Base-by-base conservation (phyloP, 768 basidiomycete species). In the Mycena rosella region DNA sequence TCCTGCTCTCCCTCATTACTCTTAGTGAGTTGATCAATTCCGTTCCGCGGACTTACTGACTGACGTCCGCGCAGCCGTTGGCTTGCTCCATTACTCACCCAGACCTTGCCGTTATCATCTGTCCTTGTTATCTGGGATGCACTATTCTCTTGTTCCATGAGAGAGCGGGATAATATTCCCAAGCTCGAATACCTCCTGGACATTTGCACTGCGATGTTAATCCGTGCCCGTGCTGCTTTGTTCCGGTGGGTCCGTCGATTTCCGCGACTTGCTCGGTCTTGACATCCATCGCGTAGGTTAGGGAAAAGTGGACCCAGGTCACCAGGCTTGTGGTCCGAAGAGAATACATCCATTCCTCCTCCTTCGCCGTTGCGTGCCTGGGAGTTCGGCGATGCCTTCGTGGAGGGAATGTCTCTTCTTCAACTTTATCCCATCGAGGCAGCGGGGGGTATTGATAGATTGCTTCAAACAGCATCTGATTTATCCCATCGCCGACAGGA, bases 1-100 rank as follows among this genome's bases (percentile, higher is more conserved):
- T 73, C 93, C 93, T 24, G 78, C 83, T 29, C 79, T 90, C 29
- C 93, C 93, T 3, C 92, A 94, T 78, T 94, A 92, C 76, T 93
- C 93, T 53, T 91, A 90, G 93, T 94, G 78, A 69, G 92, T 78
- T 22, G 48, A 49, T 42, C 34, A 30, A 47, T 42, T 55, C 60
- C 9, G 51, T 22, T 13, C 7, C 13, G 51, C 22, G 45, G 51
- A 56, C 40, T 48, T 14, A n/a, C n/a, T n/a, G 26, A 10, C 57
- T 58, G 6, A 32, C 18, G 26, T 51, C 42, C 24, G 26, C 54
- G 17, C 67, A 94, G 93, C 77, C 90, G 88, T 49, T 95, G 93
- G 93, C 80, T 94, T 14, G 86, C 90, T 15, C 86, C 92, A 14
- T 73, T 95, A 9, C 78, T 94, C 24, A 86, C 90, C 0, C 92